Evolutionary conservation across 2,329 filamentous ascomycete species (phyloP).

Genomic region (Nigrospora osmanthi): DNA sequence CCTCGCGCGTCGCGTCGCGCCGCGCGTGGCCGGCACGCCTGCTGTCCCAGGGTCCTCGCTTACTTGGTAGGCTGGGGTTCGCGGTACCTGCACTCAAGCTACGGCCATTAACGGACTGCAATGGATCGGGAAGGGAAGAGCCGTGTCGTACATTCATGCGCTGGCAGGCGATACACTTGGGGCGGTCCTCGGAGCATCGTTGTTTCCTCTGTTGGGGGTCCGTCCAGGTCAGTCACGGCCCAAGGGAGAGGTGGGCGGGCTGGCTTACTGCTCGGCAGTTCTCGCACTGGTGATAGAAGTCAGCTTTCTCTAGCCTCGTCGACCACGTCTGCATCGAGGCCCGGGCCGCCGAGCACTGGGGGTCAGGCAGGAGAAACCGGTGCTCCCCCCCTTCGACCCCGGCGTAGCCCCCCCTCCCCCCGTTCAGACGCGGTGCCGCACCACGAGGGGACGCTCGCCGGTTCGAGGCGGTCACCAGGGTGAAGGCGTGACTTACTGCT

Average conservation of each 20-base stretch:
- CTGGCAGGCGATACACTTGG: conserved; percentile 52
- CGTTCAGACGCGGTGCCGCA: background rate
- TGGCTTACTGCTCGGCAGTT: conserved; percentile 4
- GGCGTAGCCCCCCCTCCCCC: no score
- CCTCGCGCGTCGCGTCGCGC: no score
- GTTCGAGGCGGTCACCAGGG: conserved; percentile 1
- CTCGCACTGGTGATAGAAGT: background rate
- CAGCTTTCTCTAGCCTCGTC: background rate
- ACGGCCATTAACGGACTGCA: background rate
- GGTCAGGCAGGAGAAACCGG: no score
- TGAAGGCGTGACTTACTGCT: conserved; percentile 15
- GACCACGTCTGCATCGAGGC: no score
- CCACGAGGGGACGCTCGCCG: background rate
- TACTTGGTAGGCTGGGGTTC: conserved; percentile 57
- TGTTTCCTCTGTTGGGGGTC: conserved; percentile 51
- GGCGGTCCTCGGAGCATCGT: conserved; percentile 55
- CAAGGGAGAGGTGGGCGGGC: background rate
- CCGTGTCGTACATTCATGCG: conserved; percentile 13
- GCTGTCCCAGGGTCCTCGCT: conserved; percentile 18
- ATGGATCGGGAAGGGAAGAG: no score
- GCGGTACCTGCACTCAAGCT: conserved; percentile 51
- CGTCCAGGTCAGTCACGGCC: background rate
- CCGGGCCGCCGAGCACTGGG: no score
- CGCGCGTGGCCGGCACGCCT: no score
- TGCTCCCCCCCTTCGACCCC: no score